phyloP scores from a whole-genome alignment of 305 asterid species.

The Fraxinus sp. region DNA sequence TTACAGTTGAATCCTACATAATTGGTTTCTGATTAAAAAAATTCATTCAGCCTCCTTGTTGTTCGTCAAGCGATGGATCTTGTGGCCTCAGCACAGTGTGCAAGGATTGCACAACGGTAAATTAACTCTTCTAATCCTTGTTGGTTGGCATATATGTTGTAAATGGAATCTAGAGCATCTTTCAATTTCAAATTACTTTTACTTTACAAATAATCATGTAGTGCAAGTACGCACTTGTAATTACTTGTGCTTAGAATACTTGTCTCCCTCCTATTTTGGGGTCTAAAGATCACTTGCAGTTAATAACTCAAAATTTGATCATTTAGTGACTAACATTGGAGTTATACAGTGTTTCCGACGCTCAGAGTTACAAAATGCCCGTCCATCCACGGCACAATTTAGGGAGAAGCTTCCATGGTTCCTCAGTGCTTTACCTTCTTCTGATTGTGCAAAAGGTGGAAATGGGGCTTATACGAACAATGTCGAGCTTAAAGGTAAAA shows the following conservation, averaged over 20 bases:
- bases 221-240: not conserved
- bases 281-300: not conserved
- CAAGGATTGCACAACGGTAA: slow-evolving; percentile 93
- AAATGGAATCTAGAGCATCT: not conserved
- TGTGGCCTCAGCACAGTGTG: slow-evolving; percentile 68
- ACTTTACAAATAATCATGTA: not conserved
- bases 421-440: slow-evolving; percentile 85
- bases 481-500: slow-evolving; percentile 74
- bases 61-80: slow-evolving; percentile 56
- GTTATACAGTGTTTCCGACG: slow-evolving; percentile 74
- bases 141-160: not conserved
- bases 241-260: not conserved
- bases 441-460: slow-evolving; percentile 96
- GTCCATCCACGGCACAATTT: slow-evolving; percentile 82
- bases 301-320: slow-evolving; percentile 28
- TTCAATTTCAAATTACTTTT: not conserved
- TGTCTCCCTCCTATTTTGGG: not conserved
- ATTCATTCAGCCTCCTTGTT: slow-evolving; percentile 81
- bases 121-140: not conserved
- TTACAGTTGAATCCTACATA: not conserved
- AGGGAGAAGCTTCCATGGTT: slow-evolving; percentile 87
- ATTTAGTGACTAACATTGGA: slow-evolving; percentile 8
- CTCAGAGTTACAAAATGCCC: slow-evolving; percentile 73
- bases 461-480: slow-evolving; percentile 82
- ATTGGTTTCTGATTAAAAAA: slow-evolving; percentile 2